Conservation (phyloP, 805 yeast species). For the Ascoidea asiatica region DNA sequence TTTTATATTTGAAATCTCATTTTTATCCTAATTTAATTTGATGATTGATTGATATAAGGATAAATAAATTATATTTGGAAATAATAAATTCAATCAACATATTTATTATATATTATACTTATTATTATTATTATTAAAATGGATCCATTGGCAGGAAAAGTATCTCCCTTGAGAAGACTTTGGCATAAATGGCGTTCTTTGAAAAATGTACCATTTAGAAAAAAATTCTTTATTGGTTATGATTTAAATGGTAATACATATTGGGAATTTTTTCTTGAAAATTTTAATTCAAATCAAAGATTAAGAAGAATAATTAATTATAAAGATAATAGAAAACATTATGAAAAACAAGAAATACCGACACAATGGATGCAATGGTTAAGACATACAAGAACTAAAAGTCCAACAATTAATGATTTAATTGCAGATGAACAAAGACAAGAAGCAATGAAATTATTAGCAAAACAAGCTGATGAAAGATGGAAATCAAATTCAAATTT, state of each 20-base stretch:
- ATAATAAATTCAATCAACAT: slow-evolving; percentile 1
- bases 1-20: no score
- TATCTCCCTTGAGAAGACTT: slow-evolving; percentile 35
- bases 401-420: slow-evolving; percentile 56
- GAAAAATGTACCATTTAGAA: slow-evolving; percentile 54
- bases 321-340: slow-evolving; percentile 27
- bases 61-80: not conserved
- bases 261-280: slow-evolving; percentile 63
- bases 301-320: slow-evolving; percentile 58
- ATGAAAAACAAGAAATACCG: slow-evolving; percentile 44
- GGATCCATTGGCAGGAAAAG: slow-evolving; percentile 36
- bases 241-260: slow-evolving; percentile 77
- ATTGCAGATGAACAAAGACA: slow-evolving; percentile 43
- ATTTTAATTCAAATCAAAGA: slow-evolving; percentile 23
- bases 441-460: slow-evolving; percentile 27
- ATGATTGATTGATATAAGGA: not conserved
- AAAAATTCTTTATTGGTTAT: slow-evolving; percentile 44
- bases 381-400: slow-evolving; percentile 39
- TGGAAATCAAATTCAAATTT: slow-evolving; percentile 13
- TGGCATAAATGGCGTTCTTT: slow-evolving; percentile 47
- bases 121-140: no score
- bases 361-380: slow-evolving; percentile 82
- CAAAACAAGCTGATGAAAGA: slow-evolving; percentile 15
- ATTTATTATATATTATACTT: not conserved
- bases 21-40: no score